Evolutionary conservation across 1,284 basidiomycete species (phyloP), one percentile per base, ranked within the genome.

Genomic region (Cryptococcus neoformans): DNA sequence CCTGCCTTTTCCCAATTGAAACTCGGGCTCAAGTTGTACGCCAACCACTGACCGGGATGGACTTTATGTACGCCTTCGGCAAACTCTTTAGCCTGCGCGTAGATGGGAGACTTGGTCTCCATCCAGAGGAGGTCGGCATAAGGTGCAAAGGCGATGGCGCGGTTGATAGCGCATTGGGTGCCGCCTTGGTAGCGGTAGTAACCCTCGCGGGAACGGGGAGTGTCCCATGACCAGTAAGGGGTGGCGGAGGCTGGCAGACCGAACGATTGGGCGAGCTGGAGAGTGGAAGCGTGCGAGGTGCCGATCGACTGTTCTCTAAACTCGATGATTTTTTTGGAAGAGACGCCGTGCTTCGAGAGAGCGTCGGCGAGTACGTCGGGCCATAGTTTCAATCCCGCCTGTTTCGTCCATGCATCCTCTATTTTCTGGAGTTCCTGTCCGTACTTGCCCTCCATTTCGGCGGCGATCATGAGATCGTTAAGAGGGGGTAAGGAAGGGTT

Each of bases 101-200:
- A 81, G 78, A 97, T 95, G n/a, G 95, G 95, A 71, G 85, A 89
- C 82, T 94, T 94, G 61, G 96, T 99, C 83, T 99, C 95, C 92
- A 96, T 95, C 92, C 92, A 93, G 63, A 94, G 74, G 54, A 93
- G 79, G 76, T 97, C 94, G 42, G 91, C 88, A 77, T 95, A 92
- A 1, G 92, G 93, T 21, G 92, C 92, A 71, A 92, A 99, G 39
- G 92, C 93, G 63, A 92, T 82, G 36, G 90, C 90, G 60, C 95
- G 91, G 80, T 90, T 89, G 74, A 99, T 84, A 17, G 93, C 94
- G 73, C 92, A 95, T 74, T 90, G 86, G 6, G 94, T 99, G 14
- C 95, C 95, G 60, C 95, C 94, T 77, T 93, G 91, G 83, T 95
- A 97, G 65, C 93, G 87, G 67, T 68, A 75, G 83, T 95, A 98